These are phyloP conservation scores for Acacia melanoxylon DNA, from an alignment of 306 rosid genomes.

Conservation along the genomic window DNA sequence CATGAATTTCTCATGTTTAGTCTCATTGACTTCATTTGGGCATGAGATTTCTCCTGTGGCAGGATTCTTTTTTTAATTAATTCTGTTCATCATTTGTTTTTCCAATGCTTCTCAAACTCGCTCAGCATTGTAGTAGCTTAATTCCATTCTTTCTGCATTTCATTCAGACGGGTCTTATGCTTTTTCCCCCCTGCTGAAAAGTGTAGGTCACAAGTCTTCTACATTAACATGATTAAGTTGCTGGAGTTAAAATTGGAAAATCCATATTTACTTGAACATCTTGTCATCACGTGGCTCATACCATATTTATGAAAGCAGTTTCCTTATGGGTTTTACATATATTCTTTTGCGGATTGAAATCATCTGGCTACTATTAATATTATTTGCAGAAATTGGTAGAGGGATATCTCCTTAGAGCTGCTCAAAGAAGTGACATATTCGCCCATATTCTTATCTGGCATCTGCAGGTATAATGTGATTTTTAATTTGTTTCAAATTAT, in stretches of 20 bases:
- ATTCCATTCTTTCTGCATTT: conserved; percentile 9
- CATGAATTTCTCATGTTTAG: neutral
- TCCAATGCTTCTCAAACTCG: neutral
- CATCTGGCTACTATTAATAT: neutral
- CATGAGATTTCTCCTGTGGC: neutral
- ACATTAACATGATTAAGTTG: neutral
- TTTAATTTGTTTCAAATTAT: neutral
- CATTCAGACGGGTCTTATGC: neutral
- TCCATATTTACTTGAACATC: conserved; percentile 8
- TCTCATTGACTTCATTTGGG: conserved; percentile 9
- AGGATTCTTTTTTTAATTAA: neutral
- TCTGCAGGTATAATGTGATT: conserved; percentile 65
- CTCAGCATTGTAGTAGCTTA: neutral
- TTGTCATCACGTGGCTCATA: conserved; percentile 4
- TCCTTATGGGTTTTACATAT: neutral
- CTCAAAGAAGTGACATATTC: conserved; percentile 92
- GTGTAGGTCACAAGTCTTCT: neutral
- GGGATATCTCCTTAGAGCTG: conserved; percentile 96
- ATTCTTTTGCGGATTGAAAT: conserved; percentile 1
- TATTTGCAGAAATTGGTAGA: conserved; percentile 79
- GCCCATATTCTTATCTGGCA: conserved; percentile 98
- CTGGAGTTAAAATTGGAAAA: neutral
- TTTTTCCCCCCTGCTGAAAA: neutral
- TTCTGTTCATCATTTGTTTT: conserved; percentile 8
- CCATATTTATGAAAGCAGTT: neutral